Evolutionary conservation across 1,284 basidiomycete genomes (phyloP).

Genomic region (Tausonia pullulans): DNA sequence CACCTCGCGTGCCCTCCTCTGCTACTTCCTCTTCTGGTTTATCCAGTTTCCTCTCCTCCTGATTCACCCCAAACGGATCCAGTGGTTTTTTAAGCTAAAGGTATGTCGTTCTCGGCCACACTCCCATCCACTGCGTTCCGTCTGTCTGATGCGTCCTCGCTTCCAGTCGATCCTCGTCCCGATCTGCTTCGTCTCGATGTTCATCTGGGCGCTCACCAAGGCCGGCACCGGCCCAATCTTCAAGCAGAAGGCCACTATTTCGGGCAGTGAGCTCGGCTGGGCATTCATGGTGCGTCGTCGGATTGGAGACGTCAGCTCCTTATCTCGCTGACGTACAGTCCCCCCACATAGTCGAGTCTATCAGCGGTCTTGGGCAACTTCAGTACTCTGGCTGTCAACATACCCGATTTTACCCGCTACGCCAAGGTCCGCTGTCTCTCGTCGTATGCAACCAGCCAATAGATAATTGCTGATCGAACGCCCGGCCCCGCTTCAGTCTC

Average conservation of each 20-base stretch:
- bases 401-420: conserved; percentile 48
- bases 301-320: too few species aligned
- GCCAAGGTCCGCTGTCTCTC: conserved; percentile 19
- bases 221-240: conserved; percentile 45
- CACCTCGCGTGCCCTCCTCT: conserved; percentile 47
- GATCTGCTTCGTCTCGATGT: neutral
- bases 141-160: too few species aligned
- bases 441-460: too few species aligned
- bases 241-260: conserved; percentile 38
- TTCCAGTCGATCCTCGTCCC: conserved; percentile 10
- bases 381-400: conserved; percentile 45
- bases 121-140: too few species aligned
- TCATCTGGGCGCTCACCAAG: conserved; percentile 43
- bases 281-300: conserved; percentile 44
- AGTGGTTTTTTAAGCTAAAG: conserved; percentile 48
- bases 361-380: too few species aligned
- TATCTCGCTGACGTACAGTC: too few species aligned
- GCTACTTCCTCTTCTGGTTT: conserved; percentile 68
- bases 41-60: conserved; percentile 62
- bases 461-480: too few species aligned
- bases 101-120: too few species aligned
- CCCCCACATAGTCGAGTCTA: too few species aligned
- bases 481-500: conserved; percentile 9
- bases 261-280: conserved; percentile 50
- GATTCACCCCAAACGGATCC: conserved; percentile 60